Base-by-base conservation (phyloP, 2,329 filamentous ascomycete species). In the Trichoderma atroviride region DNA sequence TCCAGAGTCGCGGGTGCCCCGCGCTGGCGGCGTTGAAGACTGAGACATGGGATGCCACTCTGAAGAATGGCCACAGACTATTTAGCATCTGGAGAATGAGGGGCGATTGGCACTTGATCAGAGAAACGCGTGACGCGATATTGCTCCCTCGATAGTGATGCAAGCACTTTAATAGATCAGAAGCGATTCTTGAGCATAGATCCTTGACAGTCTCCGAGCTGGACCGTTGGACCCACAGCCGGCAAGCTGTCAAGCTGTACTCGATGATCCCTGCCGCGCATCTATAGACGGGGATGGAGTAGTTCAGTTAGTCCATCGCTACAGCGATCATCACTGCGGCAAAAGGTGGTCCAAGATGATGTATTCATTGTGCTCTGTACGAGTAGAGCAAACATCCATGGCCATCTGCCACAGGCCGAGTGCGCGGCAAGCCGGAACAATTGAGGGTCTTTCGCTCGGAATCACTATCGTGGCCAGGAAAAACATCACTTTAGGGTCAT, bases 1-100 rank as follows among this genome's bases (percentile, higher is more conserved):
- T 78, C 76, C 76, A 73, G 64, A 60, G 70, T 58, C 70, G 73
- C 73, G 74, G 58, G 47, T 31, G 47, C 58, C 57, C 58, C 33
- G 57, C 57, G 47, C 16, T n/a, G 65, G 50, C 22, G 11, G 22
- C 57, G 61, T 57, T 61, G 64, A 63, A 64, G 55, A 65, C 68
- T 72, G 70, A 74, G 73, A 74, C 73, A 73, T 61, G 43, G 50
- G 63, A 70, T 70, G 47, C 64, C 69, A 58, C 53, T 50, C 55
- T 13, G 33, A 52, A 60, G 47, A 70, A 59, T 70, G 60, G 57
- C 5, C 37, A 5, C 35, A 29, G 22, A 62, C 50, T 63, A 70
- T 59, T 43, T 68, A 35, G n/a, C 4, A 13, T 5, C 33, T 50
- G 29, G 57, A 67, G 62, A 67, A 52, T 67, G 55, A 35, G 55